Conservation (phyloP, 495 filamentous ascomycete species). For the Penicillium desertorum region DNA sequence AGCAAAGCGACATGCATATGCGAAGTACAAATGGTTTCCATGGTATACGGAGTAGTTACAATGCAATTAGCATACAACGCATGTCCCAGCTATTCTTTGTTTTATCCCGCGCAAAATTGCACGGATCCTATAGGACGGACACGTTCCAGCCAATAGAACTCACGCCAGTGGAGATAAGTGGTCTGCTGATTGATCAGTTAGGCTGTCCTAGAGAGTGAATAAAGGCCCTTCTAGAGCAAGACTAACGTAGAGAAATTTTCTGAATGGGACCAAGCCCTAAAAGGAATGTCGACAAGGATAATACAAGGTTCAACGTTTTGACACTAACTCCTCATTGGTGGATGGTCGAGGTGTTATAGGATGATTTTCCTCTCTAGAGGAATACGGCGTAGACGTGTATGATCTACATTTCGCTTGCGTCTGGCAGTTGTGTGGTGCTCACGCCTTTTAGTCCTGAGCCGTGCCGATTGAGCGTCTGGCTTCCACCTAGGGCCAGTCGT, state of each 20-base stretch:
- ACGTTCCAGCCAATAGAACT: slow-evolving; percentile 27
- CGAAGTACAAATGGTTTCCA: not conserved
- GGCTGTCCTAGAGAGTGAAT: not conserved
- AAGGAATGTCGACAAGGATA: not conserved
- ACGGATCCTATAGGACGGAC: slow-evolving; percentile 21
- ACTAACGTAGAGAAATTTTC: not conserved
- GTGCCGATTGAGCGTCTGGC: not conserved
- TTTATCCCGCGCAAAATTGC: not conserved
- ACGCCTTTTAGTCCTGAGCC: not conserved
- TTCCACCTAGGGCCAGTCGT: slow-evolving; percentile 1
- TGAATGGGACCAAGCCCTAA: not conserved
- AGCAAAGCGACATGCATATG: not conserved
- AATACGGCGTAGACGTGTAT: not conserved
- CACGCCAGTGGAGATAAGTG: not conserved
- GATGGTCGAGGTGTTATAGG: not conserved
- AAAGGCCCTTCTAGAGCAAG: not conserved
- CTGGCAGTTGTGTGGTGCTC: slow-evolving; percentile 8
- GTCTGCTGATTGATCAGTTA: not conserved
- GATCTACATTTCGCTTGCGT: slow-evolving; percentile 11
- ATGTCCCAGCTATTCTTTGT: not conserved
- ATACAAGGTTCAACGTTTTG: not conserved
- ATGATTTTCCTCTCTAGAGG: not conserved
- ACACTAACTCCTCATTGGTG: not conserved
- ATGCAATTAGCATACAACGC: not conserved
- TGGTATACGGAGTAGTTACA: not conserved